phyloP scores from a whole-genome alignment of 257 asterid genomes.

The Ilex aquifolium region DNA sequence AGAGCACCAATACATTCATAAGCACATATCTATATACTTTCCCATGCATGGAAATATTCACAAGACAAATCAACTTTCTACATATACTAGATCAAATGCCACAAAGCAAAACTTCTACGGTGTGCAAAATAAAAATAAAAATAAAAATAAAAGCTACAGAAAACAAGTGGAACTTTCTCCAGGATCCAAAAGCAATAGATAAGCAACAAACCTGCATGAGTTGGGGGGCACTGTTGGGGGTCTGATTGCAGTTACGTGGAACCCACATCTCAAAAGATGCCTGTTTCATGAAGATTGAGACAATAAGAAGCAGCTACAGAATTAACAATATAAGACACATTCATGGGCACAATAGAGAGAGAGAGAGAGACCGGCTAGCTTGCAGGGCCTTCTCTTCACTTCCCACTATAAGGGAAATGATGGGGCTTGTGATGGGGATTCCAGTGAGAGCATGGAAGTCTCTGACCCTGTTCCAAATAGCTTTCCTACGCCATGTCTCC shows the following conservation, averaged over 20 bases:
- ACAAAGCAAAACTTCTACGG: no score
- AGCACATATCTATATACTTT: no score
- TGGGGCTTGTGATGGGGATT: constrained; percentile 38
- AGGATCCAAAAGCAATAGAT: neutral
- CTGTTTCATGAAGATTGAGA: constrained; percentile 37
- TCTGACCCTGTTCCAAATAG: constrained; percentile 1
- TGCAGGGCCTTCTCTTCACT: constrained; percentile 81
- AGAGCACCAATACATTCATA: no score
- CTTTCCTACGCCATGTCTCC: constrained; percentile 1
- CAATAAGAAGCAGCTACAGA: constrained; percentile 13
- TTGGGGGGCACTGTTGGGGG: constrained; percentile 96
- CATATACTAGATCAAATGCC: no score
- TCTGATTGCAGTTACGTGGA: constrained; percentile 82
- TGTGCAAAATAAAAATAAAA: no score
- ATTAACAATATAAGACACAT: neutral
- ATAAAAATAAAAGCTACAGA: neutral
- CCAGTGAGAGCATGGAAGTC: constrained; percentile 24
- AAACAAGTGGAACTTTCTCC: neutral
- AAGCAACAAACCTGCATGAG: constrained; percentile 80
- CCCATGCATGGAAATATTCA: no score
- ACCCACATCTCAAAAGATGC: constrained; percentile 75
- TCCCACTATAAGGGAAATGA: constrained; percentile 63
- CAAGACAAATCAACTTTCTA: no score
- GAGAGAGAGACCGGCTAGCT: constrained; percentile 69
- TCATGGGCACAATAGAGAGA: neutral